These are phyloP conservation scores for Thraustochytrium sp. DNA, from an alignment of 352 stramenopile species.

Conservation along the genomic window DNA sequence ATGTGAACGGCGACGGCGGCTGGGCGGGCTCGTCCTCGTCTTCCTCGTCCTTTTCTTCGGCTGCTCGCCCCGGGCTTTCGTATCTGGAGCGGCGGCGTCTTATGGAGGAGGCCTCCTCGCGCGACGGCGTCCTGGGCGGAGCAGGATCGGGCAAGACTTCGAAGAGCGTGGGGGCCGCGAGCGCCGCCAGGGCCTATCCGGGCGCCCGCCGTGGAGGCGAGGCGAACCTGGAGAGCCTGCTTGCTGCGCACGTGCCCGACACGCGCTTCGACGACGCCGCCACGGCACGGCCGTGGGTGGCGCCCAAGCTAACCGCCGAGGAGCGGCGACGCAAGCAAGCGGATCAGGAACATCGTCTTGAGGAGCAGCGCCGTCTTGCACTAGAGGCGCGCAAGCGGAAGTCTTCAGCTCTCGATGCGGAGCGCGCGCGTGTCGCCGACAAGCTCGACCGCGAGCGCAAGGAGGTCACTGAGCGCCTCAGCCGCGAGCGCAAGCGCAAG, in stretches of 20 bases:
- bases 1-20: neutral
- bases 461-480: neutral
- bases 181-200: too few species aligned
- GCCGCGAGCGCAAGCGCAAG: neutral
- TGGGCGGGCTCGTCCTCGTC: too few species aligned
- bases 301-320: neutral
- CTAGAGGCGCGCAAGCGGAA: neutral
- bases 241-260: neutral
- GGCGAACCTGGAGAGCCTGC: neutral
- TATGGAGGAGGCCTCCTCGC: neutral
- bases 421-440: neutral
- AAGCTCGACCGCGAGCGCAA: conserved; percentile 9
- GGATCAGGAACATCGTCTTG: neutral
- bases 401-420: neutral
- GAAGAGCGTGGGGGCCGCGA: too few species aligned
- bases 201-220: neutral
- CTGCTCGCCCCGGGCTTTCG: too few species aligned
- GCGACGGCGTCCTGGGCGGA: too few species aligned
- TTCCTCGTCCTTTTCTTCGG: too few species aligned
- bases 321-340: neutral
- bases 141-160: too few species aligned
- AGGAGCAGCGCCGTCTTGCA: neutral
- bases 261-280: neutral
- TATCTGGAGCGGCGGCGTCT: neutral
- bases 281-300: neutral